Evolutionary conservation across 345 rosid species (phyloP).

Genomic region (Acer campestre): DNA sequence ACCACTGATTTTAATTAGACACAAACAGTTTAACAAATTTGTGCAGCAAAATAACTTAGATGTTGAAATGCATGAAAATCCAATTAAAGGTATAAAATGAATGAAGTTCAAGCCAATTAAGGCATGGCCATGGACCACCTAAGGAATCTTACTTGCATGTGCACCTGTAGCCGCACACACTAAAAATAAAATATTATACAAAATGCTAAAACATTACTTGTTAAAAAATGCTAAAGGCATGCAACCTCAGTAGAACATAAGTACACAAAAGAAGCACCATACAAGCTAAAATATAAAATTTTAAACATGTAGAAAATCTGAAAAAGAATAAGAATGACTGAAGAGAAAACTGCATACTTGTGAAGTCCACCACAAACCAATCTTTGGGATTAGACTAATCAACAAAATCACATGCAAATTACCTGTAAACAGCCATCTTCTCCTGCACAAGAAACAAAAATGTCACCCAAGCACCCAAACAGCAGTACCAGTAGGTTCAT

Average conservation of each 20-base stretch:
- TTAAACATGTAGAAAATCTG: not conserved
- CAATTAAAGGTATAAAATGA: not conserved
- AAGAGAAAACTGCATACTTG: not conserved
- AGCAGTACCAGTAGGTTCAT: slow-evolving; percentile 65
- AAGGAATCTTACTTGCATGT: not conserved
- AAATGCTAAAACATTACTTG: not conserved
- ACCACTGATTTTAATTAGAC: no score
- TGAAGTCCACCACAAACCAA: not conserved
- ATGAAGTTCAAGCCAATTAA: not conserved
- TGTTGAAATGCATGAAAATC: not conserved
- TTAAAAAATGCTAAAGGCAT: not conserved
- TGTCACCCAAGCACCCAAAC: slow-evolving; percentile 70
- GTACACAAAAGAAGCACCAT: not conserved
- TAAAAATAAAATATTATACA: not conserved
- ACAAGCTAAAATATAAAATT: not conserved
- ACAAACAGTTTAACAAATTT: not conserved
- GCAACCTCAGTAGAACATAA: not conserved
- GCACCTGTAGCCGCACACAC: not conserved
- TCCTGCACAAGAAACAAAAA: slow-evolving; percentile 67
- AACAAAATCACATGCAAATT: not conserved
- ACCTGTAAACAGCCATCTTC: slow-evolving; percentile 87
- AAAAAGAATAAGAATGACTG: not conserved
- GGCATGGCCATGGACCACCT: not conserved
- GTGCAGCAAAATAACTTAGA: not conserved
- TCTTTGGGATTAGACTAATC: not conserved